phyloP scores from a whole-genome alignment of 352 stramenopile species.

The Globisporangium ultimum region DNA sequence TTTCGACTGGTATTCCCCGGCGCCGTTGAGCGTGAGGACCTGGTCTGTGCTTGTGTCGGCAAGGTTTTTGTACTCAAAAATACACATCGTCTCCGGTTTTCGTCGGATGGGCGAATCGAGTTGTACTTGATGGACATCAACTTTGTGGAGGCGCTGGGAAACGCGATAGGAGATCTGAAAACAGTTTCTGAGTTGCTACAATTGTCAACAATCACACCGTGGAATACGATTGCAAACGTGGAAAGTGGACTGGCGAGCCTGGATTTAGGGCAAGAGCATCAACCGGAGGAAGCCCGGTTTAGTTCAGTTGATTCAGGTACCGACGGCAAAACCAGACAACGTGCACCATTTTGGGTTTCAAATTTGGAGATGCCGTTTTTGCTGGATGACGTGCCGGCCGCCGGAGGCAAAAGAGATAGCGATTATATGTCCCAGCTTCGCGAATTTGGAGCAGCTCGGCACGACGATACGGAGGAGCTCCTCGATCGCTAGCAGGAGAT shows the following conservation, averaged over 20 bases:
- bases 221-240: neutral
- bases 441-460: neutral
- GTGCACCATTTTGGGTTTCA: neutral
- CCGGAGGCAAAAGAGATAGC: neutral
- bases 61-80: neutral
- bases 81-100: neutral
- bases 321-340: neutral
- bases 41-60: neutral
- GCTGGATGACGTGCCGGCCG: neutral
- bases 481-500: neutral
- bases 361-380: conserved; percentile 1
- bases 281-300: too few species aligned
- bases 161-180: neutral
- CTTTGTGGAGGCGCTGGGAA: neutral
- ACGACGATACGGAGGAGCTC: neutral
- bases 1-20: neutral
- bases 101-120: neutral
- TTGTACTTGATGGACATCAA: neutral
- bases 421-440: neutral
- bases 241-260: neutral
- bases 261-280: too few species aligned
- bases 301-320: neutral
- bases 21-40: neutral
- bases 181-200: neutral
- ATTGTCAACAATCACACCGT: neutral